A percentile compares a stretch with the other conserved stretches of the same genome.
These are phyloP conservation scores for Fusarium avenaceum DNA, from an alignment of 2,329 filamentous ascomycete genomes.

Conservation along the genomic window DNA sequence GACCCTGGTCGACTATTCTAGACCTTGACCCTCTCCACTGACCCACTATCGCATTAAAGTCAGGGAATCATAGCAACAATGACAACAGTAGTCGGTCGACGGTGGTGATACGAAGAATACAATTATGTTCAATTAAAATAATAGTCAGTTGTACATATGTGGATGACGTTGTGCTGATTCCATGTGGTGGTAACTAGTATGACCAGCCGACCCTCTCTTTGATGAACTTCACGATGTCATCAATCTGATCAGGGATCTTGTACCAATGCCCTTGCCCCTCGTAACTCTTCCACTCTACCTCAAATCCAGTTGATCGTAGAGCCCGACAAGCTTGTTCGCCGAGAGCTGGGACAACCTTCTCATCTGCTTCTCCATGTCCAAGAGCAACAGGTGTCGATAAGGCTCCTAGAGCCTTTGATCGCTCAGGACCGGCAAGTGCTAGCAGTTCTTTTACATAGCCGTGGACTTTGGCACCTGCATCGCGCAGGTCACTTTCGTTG, in stretches of 20 bases:
- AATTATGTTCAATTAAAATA: neutral
- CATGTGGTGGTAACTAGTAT: neutral
- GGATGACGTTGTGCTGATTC: neutral
- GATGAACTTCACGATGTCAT: constrained; percentile 59
- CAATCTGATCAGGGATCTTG: constrained; percentile 59
- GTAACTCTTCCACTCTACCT: constrained; percentile 53
- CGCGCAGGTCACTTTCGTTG: constrained; percentile 7
- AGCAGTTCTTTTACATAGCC: constrained; percentile 52
- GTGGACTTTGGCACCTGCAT: constrained; percentile 44
- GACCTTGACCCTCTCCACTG: neutral
- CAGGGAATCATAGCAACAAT: neutral
- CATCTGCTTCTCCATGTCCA: constrained; percentile 58
- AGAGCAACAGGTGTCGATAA: constrained; percentile 57
- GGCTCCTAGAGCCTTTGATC: constrained; percentile 21
- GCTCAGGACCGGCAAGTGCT: constrained; percentile 26
- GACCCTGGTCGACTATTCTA: neutral
- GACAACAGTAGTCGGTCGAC: neutral
- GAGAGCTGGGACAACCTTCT: constrained; percentile 52
- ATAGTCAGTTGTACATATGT: neutral
- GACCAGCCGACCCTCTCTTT: neutral
- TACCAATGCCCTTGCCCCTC: constrained; percentile 62
- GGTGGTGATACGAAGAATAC: too few species aligned
- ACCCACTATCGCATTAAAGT: neutral
- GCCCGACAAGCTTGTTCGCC: constrained; percentile 51
- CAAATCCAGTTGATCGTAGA: constrained; percentile 52